Evolutionary conservation across 176 grass and related monocot species (phyloP), one percentile per base, ranked within the genome.

Genomic region (Hsuehochloa calcarea): DNA sequence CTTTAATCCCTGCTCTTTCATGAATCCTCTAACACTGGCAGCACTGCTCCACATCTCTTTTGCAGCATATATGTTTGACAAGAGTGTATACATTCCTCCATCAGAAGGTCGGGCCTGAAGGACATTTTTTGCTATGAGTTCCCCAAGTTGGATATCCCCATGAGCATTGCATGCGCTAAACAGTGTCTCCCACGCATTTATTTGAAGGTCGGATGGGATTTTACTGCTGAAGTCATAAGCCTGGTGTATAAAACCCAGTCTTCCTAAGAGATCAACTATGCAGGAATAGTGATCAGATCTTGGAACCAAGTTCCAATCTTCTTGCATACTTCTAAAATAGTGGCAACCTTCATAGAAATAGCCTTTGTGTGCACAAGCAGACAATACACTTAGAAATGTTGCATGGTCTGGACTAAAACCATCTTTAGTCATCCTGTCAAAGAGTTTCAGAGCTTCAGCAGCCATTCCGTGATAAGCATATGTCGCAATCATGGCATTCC

Each of bases 401-500:
- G 93, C 74, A 63, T 88, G 88, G 61, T 95, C 80, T 68, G 93
- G 93, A 54, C 16, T 72, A 70, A 92, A 92, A 23, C 88, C 85
- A 73, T 68, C 79, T 79, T 64, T 54, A 13, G 63, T 90, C 93
- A 95, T 95, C 49, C 62, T 86, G 52, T 83, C 20, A 44, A 92
- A 90, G 27, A 90, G 90, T 65, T 64, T 72, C 52, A 95, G 79
- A 84, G 90, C 90, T 88, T 95, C 88, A n/a, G 25, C 62, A 61
- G 90, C 90, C 25, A 82, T 85, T 58, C 93, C 93, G 15, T 95
- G 93, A 85, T 95, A 92, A 49, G 93, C 93, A 81, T 90, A 90
- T 13, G 90, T 86, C 10, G 90, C 85, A 75, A 95, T 90, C 90
- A 95, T 95, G 64, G 90, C 88, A 86, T 95, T 95, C 93, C 93